Percentiles rank a stretch among this genome's conserved stretches.
phyloP scores from a whole-genome alignment of 2,329 filamentous ascomycete genomes.

The Huntiella abstrusa region DNA sequence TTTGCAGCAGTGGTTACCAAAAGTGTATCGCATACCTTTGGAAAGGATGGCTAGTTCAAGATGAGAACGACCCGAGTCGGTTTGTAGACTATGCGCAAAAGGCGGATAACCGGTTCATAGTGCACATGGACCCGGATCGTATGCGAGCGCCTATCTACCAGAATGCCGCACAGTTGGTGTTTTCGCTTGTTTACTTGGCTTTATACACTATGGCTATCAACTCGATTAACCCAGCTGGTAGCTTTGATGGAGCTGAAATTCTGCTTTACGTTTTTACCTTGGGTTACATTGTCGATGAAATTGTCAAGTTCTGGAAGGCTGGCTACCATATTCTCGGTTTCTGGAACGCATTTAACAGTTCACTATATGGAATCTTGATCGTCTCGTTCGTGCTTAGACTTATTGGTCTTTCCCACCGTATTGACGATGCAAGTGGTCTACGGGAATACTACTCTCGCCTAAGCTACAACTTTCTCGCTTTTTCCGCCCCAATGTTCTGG shows the following conservation, averaged over 20 bases:
- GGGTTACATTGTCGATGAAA: slow-evolving; percentile 77
- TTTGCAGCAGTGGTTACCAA: slow-evolving; percentile 85
- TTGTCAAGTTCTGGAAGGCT: slow-evolving; percentile 82
- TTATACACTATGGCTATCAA: slow-evolving; percentile 88
- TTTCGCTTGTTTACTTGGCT: slow-evolving; percentile 64
- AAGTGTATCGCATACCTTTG: slow-evolving; percentile 88
- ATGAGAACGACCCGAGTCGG: slow-evolving; percentile 72
- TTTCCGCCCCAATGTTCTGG: slow-evolving; percentile 95
- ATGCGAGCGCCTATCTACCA: slow-evolving; percentile 89
- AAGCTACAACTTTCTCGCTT: slow-evolving; percentile 87
- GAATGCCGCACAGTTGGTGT: slow-evolving; percentile 69
- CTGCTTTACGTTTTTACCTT: slow-evolving; percentile 80
- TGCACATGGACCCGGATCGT: slow-evolving; percentile 80
- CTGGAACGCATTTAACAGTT: slow-evolving; percentile 88
- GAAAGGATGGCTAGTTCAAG: slow-evolving; percentile 92
- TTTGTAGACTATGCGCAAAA: slow-evolving; percentile 79
- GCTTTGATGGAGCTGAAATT: slow-evolving; percentile 67
- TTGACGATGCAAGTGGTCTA: slow-evolving; percentile 14
- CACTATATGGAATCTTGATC: slow-evolving; percentile 60
- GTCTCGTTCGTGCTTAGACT: slow-evolving; percentile 65
- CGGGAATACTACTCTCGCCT: slow-evolving; percentile 54
- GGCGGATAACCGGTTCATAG: slow-evolving; percentile 56
- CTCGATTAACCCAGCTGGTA: slow-evolving; percentile 70
- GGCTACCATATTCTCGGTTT: slow-evolving; percentile 82
- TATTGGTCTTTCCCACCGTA: slow-evolving; percentile 49